phyloP scores from a whole-genome alignment of 495 filamentous ascomycete genomes.

The Daldinia concentrica region DNA sequence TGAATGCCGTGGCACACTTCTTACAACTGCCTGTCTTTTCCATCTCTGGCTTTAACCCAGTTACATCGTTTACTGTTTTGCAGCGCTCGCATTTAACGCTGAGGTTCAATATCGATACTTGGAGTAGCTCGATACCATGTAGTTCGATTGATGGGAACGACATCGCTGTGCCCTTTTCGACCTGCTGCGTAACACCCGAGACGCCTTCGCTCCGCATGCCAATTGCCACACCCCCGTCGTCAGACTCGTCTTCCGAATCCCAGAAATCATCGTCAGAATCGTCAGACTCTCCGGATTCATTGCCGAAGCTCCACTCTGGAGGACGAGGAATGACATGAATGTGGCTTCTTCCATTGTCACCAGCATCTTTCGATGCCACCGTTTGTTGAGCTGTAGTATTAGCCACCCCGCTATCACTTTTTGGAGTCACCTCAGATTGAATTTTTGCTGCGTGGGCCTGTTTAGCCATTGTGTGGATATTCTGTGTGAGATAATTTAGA shows the following conservation, averaged over 20 bases:
- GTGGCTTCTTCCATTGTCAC: conserved; percentile 65
- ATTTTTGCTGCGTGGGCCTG: conserved; percentile 43
- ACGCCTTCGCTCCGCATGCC: conserved; percentile 53
- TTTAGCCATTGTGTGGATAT: conserved; percentile 75
- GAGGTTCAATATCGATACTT: conserved; percentile 73
- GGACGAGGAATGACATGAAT: conserved; percentile 81
- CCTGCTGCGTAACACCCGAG: conserved; percentile 54
- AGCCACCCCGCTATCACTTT: neutral
- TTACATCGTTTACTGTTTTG: conserved; percentile 78
- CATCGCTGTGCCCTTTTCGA: conserved; percentile 75
- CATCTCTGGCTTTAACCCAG: conserved; percentile 63
- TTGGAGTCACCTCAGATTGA: conserved; percentile 2
- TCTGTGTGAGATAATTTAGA: conserved; percentile 79
- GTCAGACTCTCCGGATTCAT: conserved; percentile 57
- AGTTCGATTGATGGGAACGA: conserved; percentile 86
- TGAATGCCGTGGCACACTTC: conserved; percentile 77
- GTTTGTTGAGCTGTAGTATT: conserved; percentile 12
- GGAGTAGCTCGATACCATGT: conserved; percentile 81
- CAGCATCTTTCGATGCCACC: conserved; percentile 12
- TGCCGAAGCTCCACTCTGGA: conserved; percentile 75
- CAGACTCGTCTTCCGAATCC: conserved; percentile 52
- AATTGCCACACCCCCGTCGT: conserved; percentile 51
- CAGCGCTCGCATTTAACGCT: conserved; percentile 86
- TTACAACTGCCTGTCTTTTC: conserved; percentile 67
- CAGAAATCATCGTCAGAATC: conserved; percentile 48